These are phyloP conservation scores for Cryptomeria japonica DNA, from an alignment of 75 land plant species.

Conservation along the genomic window DNA sequence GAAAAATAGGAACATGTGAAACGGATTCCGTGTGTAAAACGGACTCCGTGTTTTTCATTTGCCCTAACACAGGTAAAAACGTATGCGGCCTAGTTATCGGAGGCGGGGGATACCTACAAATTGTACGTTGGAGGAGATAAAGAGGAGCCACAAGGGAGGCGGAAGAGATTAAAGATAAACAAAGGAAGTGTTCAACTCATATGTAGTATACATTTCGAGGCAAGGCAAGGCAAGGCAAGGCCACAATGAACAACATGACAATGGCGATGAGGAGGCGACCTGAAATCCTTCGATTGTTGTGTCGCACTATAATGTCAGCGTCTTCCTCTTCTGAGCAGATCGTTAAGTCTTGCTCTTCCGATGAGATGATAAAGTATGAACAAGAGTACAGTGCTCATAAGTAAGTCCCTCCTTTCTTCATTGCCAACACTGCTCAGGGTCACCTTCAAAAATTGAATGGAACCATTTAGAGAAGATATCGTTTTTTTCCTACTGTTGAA, in stretches of 20 bases:
- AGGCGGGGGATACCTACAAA: too few relatives aligned
- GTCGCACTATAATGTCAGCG: not conserved
- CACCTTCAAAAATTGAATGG: not conserved
- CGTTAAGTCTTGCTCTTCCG: not conserved
- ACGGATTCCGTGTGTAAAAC: too few relatives aligned
- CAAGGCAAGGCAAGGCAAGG: not conserved
- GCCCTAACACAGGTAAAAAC: too few relatives aligned
- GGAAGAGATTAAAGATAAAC: too few relatives aligned
- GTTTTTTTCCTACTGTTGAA: too few relatives aligned
- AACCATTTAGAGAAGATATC: not conserved
- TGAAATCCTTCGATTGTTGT: not conserved
- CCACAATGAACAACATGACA: not conserved
- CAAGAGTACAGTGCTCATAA: constrained; percentile 6
- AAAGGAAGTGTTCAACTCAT: too few relatives aligned
- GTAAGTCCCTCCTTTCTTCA: not conserved
- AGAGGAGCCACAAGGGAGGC: too few relatives aligned
- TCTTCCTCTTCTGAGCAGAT: not conserved
- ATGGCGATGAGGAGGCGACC: not conserved
- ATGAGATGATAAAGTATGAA: not conserved
- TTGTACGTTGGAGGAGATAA: too few relatives aligned
- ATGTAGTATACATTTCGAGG: too few relatives aligned
- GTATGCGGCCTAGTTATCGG: too few relatives aligned
- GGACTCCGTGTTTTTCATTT: too few relatives aligned
- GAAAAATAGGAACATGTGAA: too few relatives aligned
- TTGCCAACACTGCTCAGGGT: not conserved